Evolutionary conservation across 2,329 filamentous ascomycete genomes (phyloP), one percentile per base, ranked within the genome.

Genomic region (Gnomoniopsis smithogilvyi): DNA sequence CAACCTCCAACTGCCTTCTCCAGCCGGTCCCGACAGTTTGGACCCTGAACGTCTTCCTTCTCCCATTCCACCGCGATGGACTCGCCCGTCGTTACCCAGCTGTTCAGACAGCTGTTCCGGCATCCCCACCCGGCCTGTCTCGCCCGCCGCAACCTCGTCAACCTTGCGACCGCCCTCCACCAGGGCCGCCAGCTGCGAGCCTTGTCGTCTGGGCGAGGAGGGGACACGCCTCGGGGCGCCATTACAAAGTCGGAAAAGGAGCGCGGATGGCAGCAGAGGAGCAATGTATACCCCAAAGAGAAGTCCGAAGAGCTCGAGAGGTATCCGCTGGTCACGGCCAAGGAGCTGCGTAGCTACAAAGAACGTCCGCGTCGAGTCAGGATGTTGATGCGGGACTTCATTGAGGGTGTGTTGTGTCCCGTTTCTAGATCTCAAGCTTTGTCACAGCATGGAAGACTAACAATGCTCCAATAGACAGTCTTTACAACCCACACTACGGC

Each of bases 311-410:
- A 98, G 73, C 93, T 93, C 72, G 82, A 86, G 62, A 81, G 84
- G 68, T 96, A 91, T 69, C 93, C 95, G 0, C 86, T 89, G 70
- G 89, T 99, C 51, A 96, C 92, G 10, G 85, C 92, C n/a, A 82
- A 89, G 64, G 87, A 92, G 62, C 77, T 99, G 65, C 87, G 88
- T 65, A 78, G 75, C 65, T 82, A 90, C 56, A 87, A 78, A 55
- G 88, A 96, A 70, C 81, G 95, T 68, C 95, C 95, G 48, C 85
- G 84, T 69, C 84, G 90, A 72, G 93, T 96, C 65, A 97, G 96
- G 83, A 99, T 99, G 95, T 78, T 97, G 69, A 90, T 96, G 71
- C 85, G 96, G 65, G 96, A 99, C 80, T 99, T 99, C 70, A 95
- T 99, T 70, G 95, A 99, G 73, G 93, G 90, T 92, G 70, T 65